Evolutionary conservation across 129 eudicot species (phyloP), one percentile per base, ranked within the genome.

Genomic region (Flaveria sonorensis): DNA sequence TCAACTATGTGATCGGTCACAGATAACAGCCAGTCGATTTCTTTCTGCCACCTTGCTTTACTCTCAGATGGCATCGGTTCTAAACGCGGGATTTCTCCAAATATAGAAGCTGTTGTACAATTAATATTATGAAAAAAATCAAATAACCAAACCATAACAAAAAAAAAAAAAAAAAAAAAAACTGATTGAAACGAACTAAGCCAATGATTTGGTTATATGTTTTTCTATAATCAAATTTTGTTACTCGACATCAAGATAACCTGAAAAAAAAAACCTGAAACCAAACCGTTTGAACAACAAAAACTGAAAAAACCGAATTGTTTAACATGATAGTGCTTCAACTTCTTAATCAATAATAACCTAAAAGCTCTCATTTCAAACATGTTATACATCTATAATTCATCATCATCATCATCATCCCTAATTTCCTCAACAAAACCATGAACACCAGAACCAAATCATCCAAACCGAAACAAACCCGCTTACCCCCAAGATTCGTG

Each of bases 1-100:
- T 92, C 98, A 46, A 92, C 98, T 51, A 92, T 88, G 83, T 89
- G 85, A 83, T 90, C 93, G 1, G 98, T 86, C 30, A 90, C 98
- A 24, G 96, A 86, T 55, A 92, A 73, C 59, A 92, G 52, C 96
- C 98, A 92, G 72, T 92, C 92, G 15, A 92, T 90, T 83, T 92
- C 98, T 67, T 83, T 88, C 53, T 83, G 83, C 98, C 98, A 92
- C 73, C 89, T 85, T 53, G 86, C 85, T 83, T 84, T 90, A 59
- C 70, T 82, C 10, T 88, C 96, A 11, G 85, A 75, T 14, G 90
- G 52, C 90, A 92, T 88, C 5, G 98, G 98, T 82, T 92, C 96
- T 79, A 92, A 51, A 46, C 74, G 77, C 48, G 84, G 79, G 60
- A 86, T 92, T 60, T 92, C 96, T 2, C 92, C 96, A 56, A 90